Evolutionary conservation across 2,329 filamentous ascomycete species (phyloP).

Genomic region (Colletotrichum sp.): DNA sequence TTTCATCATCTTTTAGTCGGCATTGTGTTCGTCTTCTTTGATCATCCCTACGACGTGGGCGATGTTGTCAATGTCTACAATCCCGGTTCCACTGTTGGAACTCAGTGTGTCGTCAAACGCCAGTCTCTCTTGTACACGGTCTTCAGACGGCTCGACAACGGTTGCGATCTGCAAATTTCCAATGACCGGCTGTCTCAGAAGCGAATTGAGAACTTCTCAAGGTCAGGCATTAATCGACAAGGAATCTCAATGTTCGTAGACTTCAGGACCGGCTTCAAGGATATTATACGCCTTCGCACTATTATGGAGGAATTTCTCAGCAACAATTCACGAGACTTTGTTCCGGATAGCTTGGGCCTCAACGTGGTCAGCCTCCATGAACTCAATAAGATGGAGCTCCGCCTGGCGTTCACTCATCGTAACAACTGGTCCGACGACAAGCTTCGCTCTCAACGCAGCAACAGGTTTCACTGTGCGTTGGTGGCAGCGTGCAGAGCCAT

Average conservation of each 20-base stretch:
- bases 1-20: conserved; percentile 74
- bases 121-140: conserved; percentile 37
- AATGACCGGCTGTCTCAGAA: conserved; percentile 74
- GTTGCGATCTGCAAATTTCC: conserved; percentile 30
- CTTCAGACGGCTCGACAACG: conserved; percentile 34
- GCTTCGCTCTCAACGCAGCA: conserved; percentile 70
- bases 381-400: conserved; percentile 31
- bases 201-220: conserved; percentile 73
- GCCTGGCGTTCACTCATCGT: conserved; percentile 71
- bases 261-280: conserved; percentile 71
- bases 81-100: conserved; percentile 14
- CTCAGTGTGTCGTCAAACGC: conserved; percentile 27
- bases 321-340: conserved; percentile 64
- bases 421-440: conserved; percentile 77
- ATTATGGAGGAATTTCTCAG: conserved; percentile 69
- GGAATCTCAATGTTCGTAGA: conserved; percentile 69
- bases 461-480: conserved; percentile 76
- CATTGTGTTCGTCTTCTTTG: conserved; percentile 73
- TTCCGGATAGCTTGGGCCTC: conserved; percentile 66
- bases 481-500: conserved; percentile 71
- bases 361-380: conserved; percentile 61
- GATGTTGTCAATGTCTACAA: conserved; percentile 70
- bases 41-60: conserved; percentile 76
- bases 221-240: conserved; percentile 67
- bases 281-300: conserved; percentile 66